Percentiles rank a stretch among this genome's conserved stretches.
Conservation (phyloP, 2,329 filamentous ascomycete species). For the Talaromyces piceae region DNA sequence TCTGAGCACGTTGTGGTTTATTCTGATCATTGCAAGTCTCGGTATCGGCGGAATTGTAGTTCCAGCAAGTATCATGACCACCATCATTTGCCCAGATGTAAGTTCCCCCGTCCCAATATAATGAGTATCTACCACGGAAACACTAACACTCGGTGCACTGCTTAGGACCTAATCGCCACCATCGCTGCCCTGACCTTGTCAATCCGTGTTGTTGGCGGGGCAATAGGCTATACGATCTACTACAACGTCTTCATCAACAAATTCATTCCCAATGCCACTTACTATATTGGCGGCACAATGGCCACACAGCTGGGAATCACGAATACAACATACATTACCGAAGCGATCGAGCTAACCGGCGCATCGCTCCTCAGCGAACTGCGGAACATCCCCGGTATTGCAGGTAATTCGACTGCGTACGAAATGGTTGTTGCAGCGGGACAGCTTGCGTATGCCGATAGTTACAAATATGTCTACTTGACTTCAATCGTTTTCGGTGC, state of each 20-base stretch:
- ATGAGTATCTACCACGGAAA: neutral
- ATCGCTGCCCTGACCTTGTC: slow-evolving; percentile 60
- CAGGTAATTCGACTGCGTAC: slow-evolving; percentile 43
- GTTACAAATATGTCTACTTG: slow-evolving; percentile 57
- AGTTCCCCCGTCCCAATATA: slow-evolving; percentile 4
- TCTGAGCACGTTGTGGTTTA: slow-evolving; percentile 46
- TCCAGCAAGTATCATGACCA: slow-evolving; percentile 59
- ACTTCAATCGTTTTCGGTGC: slow-evolving; percentile 55
- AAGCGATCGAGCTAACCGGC: slow-evolving; percentile 48
- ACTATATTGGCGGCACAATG: slow-evolving; percentile 48
- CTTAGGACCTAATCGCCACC: slow-evolving; percentile 56
- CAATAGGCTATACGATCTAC: slow-evolving; percentile 55
- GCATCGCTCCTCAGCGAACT: slow-evolving; percentile 46
- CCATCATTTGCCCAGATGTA: slow-evolving; percentile 61
- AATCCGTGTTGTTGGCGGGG: slow-evolving; percentile 62
- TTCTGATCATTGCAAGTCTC: slow-evolving; percentile 55
- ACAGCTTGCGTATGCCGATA: slow-evolving; percentile 49
- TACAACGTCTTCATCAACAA: slow-evolving; percentile 46
- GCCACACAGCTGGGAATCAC: slow-evolving; percentile 44
- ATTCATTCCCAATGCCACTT: slow-evolving; percentile 38
- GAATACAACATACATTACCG: slow-evolving; percentile 38
- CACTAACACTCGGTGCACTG: neutral
- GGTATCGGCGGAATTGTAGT: slow-evolving; percentile 63
- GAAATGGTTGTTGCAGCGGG: slow-evolving; percentile 49
- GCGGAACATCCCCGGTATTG: slow-evolving; percentile 45